Conservation (phyloP, 352 stramenopile species). For the Phytopythium montanum region DNA sequence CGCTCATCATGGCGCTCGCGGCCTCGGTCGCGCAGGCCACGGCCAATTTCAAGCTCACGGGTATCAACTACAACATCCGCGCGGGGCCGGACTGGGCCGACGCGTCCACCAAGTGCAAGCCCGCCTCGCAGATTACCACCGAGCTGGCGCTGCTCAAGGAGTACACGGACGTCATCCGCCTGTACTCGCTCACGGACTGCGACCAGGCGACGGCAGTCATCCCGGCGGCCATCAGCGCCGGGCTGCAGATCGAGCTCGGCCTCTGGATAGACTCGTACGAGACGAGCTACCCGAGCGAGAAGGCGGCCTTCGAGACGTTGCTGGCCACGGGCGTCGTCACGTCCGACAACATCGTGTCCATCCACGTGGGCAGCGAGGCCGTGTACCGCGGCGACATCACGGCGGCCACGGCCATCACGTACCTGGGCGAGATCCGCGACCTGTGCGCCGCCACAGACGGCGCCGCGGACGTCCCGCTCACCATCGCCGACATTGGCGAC, state of each 20-base stretch:
- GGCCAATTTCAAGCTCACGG: slow-evolving; percentile 36
- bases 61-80: slow-evolving; percentile 80
- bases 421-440: slow-evolving; percentile 58
- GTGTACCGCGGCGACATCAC: slow-evolving; percentile 61
- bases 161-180: slow-evolving; percentile 46
- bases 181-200: slow-evolving; percentile 56
- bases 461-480: slow-evolving; percentile 37
- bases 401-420: slow-evolving; percentile 27
- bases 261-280: slow-evolving; percentile 47
- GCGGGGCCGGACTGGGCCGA: slow-evolving; percentile 45
- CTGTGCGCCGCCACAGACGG: slow-evolving; percentile 23
- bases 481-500: slow-evolving; percentile 61
- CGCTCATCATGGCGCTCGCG: slow-evolving; percentile 18
- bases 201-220: slow-evolving; percentile 36
- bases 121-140: slow-evolving; percentile 30
- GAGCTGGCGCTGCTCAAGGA: slow-evolving; percentile 44
- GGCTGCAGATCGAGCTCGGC: slow-evolving; percentile 47
- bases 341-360: slow-evolving; percentile 34
- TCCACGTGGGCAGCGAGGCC: slow-evolving; percentile 71
- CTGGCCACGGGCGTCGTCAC: slow-evolving; percentile 36
- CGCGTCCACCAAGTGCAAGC: slow-evolving; percentile 53
- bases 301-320: slow-evolving; percentile 36
- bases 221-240: slow-evolving; percentile 30
- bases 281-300: slow-evolving; percentile 37
- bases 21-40: slow-evolving; percentile 17